Base-by-base conservation (phyloP, 2,329 filamentous ascomycete species). In the Cryphonectria naterciae region DNA sequence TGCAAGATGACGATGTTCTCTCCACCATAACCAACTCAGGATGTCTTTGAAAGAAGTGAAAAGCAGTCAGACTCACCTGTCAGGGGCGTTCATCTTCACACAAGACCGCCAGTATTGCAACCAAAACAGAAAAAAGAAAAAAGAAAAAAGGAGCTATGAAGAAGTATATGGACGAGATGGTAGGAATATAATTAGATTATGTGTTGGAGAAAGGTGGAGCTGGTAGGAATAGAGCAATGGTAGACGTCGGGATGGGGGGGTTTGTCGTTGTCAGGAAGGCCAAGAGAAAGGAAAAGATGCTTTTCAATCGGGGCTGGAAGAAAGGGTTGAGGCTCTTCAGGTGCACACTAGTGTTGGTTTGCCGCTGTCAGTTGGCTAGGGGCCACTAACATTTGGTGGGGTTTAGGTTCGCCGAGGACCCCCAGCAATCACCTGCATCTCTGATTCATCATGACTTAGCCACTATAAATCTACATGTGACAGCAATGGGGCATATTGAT, bases 61-160 rank as follows among this genome's bases (percentile, higher is more conserved):
- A 68, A 65, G 65, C 22, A 67, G 4, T n/a, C 8, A 68, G 54
- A 80, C 85, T 79, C 74, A 88, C 86, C 86, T 82, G 77, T 88
- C 86, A 25, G 86, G 86, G 17, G 86, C 86, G 81, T 88, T 88
- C 86, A 88, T 88, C 39, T 75, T 84, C 73, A 11, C 68, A 58
- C 68, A 56, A 22, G 46, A 46, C 69, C 62, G 56, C 62, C 62
- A 64, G 60, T 56, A 22, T 15, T 11, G 19, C 52, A 46, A 4
- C 32, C 32, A 64, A 19, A 43, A 37, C 68, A n/a, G 37, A 41
- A 25, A 15, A 13, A 25, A 37, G 10, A 37, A 37, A 39, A 39
- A 39, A 10, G 13, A 46, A 22, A 49, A 22, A 7, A 49, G 5
- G 8, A 49, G 2, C 46, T 49, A 49, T 49, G 43, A 8, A 19